Evolutionary conservation across 495 filamentous ascomycete species (phyloP).

Genomic region (Aspergillus ostianus): DNA sequence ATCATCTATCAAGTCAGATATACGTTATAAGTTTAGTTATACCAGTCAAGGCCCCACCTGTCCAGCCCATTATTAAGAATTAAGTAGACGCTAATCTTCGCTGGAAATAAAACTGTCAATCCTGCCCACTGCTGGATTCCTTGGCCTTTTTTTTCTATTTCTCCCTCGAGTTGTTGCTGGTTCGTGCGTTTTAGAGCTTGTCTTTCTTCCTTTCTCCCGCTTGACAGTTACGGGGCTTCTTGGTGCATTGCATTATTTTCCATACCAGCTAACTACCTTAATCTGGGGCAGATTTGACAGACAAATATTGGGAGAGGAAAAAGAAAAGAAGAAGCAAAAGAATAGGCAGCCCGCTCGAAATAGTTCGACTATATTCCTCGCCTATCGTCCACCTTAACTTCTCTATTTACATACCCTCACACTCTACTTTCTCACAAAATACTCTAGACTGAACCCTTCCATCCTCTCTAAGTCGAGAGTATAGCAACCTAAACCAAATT

Average conservation of each 20-base stretch:
- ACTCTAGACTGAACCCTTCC: background rate
- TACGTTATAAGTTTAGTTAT: background rate
- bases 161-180: background rate
- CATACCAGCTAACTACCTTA: no score
- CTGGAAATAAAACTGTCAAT: constrained; percentile 11
- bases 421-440: background rate
- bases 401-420: background rate
- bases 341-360: background rate
- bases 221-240: no score
- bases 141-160: background rate
- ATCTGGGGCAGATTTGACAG: no score
- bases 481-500: background rate
- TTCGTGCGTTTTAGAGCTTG: background rate
- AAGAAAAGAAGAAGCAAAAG: background rate
- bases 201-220: no score
- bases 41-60: constrained; percentile 3
- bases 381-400: background rate
- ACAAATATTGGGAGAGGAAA: background rate
- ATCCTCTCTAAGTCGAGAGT: background rate
- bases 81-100: constrained; percentile 2
- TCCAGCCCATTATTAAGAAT: constrained; percentile 5
- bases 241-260: background rate
- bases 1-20: background rate
- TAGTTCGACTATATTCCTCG: background rate
- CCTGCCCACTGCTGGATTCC: constrained; percentile 2